Evolutionary conservation across 257 asterid genomes (phyloP).

Genomic region (Linaria vulgaris): DNA sequence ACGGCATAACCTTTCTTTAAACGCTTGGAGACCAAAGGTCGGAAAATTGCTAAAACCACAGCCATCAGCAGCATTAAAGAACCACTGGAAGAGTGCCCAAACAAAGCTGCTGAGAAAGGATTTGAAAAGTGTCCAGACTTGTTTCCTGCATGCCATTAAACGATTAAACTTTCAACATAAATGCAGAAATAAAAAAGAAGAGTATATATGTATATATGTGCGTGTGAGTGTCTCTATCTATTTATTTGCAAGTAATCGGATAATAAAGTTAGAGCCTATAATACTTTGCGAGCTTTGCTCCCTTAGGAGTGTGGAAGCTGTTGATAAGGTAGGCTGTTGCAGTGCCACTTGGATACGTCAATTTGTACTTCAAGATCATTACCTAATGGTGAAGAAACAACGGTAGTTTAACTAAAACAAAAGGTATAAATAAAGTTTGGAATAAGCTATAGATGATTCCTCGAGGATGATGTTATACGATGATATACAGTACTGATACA

Average conservation of each 20-base stretch:
- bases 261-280: neutral
- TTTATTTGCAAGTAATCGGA: neutral
- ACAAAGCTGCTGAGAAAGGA: conserved; percentile 47
- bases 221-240: no score
- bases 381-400: conserved; percentile 8
- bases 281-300: conserved; percentile 32
- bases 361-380: conserved; percentile 31
- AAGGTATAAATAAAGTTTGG: no score
- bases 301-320: conserved; percentile 35
- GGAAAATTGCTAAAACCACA: conserved; percentile 80
- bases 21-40: conserved; percentile 72
- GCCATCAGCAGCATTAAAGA: conserved; percentile 49
- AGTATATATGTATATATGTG: neutral
- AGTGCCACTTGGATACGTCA: conserved; percentile 37
- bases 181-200: neutral
- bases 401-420: no score
- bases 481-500: neutral
- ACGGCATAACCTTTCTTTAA: conserved; percentile 30
- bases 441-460: neutral
- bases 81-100: conserved; percentile 58
- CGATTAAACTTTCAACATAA: no score
- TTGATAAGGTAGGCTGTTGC: conserved; percentile 38
- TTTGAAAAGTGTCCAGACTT: conserved; percentile 57
- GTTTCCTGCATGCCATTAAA: conserved; percentile 36
- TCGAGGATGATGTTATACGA: neutral